Base-by-base conservation (phyloP, 2,329 filamentous ascomycete species). In the Aspergillus cejpii region DNA sequence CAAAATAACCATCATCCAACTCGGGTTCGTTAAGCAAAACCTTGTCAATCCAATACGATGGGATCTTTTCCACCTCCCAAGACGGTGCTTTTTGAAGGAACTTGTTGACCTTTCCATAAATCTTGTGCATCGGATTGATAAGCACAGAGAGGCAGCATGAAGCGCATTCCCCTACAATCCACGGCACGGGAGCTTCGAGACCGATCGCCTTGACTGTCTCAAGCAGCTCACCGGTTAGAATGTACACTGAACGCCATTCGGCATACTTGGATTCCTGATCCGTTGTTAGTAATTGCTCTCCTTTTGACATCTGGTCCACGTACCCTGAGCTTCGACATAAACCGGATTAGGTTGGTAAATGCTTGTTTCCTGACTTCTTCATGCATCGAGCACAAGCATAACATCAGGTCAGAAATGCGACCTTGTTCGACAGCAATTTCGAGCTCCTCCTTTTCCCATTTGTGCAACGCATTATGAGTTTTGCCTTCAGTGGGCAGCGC, bases 71-170 rank as follows among this genome's bases (percentile, higher is more conserved):
- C 8, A 75, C 61, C 10, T 82, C 75, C 91, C 91, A 97, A 19
- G 75, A 66, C 0, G 91, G 90, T 0, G 81, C 79, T 41, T 81
- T 81, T 17, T 87, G 87, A 27, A 97, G 77, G 63, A 90, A 96
- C 5, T 76, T 74, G 70, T 94, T 95, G 66, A 92, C 72, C 62
- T 95, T 95, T 46, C 81, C 79, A 63, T 95, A 97, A 28, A 96
- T 77, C 48, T 79, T 80, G 60, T 94, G 87, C 12, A 88, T 75
- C 0, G 91, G 91, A 49, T 87, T 83, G 17, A 75, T 77, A 37
- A 94, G 69, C 12, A 94, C 80, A 1, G 77, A 70, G 6, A 94
- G 73, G 1, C 83, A 80, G 52, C 81, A 80, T 37, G 78, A 75
- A 6, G 87, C 83, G 56, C 95, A 92, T 8, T 84, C 79, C n/a